Evolutionary conservation across 2,329 filamentous ascomycete genomes (phyloP), one percentile per base, ranked within the genome.

Genomic region (Fusarium albosuccineum): DNA sequence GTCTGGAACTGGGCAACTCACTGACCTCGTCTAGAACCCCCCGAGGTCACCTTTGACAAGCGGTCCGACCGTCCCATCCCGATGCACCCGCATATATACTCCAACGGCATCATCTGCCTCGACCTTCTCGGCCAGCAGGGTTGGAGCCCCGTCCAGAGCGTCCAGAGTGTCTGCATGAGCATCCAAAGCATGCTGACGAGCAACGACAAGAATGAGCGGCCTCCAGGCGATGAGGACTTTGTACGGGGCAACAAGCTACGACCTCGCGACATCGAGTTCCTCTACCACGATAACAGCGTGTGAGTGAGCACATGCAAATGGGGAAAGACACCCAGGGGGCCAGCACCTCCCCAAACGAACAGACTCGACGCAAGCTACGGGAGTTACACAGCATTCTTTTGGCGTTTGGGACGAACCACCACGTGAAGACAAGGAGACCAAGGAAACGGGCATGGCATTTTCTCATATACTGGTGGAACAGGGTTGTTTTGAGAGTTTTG

Each of bases 101-200:
- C 92, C 72, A 99, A 99, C 79, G 96, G 96, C 72, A 97, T 98
- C 78, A 99, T 99, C 76, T 99, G 96, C 75, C 91, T 99, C 49
- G 96, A 99, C 73, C 87, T 99, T 2, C 89, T 99, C 9, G 93
- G 93, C 53, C 84, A 87, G 9, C 90, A 93, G 67, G 96, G 96
- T 58, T 99, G 96, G 96, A 96, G 92, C 48, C 96, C 96, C 0
- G 95, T 99, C 0, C 96, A 99, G 77, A 97, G 95, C 61, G 96
- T 97, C 9, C 95, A 98, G 82, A 97, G 92, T 74, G 90, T 99
- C 27, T 97, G 94, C 82, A 96, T 99, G 88, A 97, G 93, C 79
- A 87, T 99, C 56, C 96, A 99, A 81, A 97, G 93, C 82, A 99
- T 99, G 96, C 81, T 99, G 75, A 97, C 96, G 2, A 94, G 95